Evolutionary conservation across 768 basidiomycete genomes (phyloP).

Genomic region (Ephemerocybe angulata): DNA sequence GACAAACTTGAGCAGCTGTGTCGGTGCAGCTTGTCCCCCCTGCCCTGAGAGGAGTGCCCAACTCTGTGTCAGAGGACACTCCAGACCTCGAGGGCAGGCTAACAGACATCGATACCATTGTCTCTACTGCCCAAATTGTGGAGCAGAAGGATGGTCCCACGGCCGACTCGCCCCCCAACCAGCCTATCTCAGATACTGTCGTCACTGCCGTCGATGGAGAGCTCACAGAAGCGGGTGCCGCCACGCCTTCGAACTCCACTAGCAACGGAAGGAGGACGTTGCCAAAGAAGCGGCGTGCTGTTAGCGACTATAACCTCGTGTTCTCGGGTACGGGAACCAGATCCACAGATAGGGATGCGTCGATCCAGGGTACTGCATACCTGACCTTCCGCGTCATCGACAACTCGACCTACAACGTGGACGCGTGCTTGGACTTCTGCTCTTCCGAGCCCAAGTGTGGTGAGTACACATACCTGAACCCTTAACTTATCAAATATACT

Average conservation of each 20-base stretch:
- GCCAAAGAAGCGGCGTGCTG: constrained; percentile 17
- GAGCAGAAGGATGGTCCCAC: constrained; percentile 38
- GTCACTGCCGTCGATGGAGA: constrained; percentile 46
- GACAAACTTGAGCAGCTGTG: constrained; percentile 13
- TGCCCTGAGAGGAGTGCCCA: constrained; percentile 21
- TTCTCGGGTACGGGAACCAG: constrained; percentile 38
- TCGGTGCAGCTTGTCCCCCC: constrained; percentile 23
- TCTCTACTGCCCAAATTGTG: constrained; percentile 29
- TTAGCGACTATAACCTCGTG: constrained; percentile 32
- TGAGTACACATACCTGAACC: no score
- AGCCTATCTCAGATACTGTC: constrained; percentile 31
- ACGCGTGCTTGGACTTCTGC: constrained; percentile 41
- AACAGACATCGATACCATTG: constrained; percentile 35
- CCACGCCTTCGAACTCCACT: not conserved
- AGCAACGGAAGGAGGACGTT: constrained; percentile 13
- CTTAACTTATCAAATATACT: not conserved
- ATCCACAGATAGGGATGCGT: constrained; percentile 35
- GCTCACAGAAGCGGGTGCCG: constrained; percentile 24
- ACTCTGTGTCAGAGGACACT: constrained; percentile 18
- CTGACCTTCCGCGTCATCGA: constrained; percentile 43
- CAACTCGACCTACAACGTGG: constrained; percentile 43
- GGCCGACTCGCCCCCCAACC: constrained; percentile 27
- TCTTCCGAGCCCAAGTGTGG: constrained; percentile 37
- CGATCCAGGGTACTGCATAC: constrained; percentile 47
- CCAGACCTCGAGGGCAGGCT: constrained; percentile 20